A percentile compares a stretch with the other conserved stretches of the same genome.
Conservation (phyloP, 148 eudicot genomes). For the Selenicereus undatus region DNA sequence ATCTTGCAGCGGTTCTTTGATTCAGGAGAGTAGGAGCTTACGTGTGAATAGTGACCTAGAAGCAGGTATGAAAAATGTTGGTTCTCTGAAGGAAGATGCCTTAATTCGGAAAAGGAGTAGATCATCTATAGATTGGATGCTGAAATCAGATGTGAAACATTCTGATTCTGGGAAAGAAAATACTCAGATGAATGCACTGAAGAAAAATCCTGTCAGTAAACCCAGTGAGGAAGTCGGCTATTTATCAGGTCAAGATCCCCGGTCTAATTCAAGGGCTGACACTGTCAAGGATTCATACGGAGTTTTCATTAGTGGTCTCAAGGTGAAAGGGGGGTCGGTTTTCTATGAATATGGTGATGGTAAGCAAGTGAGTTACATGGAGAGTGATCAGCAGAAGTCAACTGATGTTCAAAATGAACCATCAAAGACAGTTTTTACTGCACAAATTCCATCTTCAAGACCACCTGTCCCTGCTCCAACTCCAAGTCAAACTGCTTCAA, state of each 20-base stretch:
- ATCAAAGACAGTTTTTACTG: constrained; percentile 3
- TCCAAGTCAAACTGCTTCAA: neutral
- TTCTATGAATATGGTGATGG: constrained; percentile 22
- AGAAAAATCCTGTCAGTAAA: neutral
- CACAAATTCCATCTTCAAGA: neutral
- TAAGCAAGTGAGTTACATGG: constrained; percentile 23
- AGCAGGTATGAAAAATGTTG: neutral
- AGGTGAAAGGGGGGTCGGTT: constrained; percentile 2
- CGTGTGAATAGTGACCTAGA: neutral
- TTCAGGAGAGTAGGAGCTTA: constrained; percentile 1
- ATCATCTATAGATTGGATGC: neutral
- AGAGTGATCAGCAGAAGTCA: constrained; percentile 12
- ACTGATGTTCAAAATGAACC: constrained; percentile 15
- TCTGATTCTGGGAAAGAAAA: neutral
- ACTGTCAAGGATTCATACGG: constrained; percentile 14
- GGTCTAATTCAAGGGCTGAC: constrained; percentile 4
- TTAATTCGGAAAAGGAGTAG: neutral
- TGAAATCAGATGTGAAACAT: neutral
- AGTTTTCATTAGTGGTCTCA: constrained; percentile 11
- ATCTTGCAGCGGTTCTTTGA: neutral
- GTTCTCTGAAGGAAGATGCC: neutral
- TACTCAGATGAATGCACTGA: neutral
- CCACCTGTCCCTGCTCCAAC: neutral
- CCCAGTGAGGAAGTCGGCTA: neutral
- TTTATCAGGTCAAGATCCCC: neutral